Percentiles rank a stretch among this genome's conserved stretches.
These are phyloP conservation scores for Yamadazyma diddensiae DNA, from an alignment of 1,139 yeast genomes.

Conservation along the genomic window DNA sequence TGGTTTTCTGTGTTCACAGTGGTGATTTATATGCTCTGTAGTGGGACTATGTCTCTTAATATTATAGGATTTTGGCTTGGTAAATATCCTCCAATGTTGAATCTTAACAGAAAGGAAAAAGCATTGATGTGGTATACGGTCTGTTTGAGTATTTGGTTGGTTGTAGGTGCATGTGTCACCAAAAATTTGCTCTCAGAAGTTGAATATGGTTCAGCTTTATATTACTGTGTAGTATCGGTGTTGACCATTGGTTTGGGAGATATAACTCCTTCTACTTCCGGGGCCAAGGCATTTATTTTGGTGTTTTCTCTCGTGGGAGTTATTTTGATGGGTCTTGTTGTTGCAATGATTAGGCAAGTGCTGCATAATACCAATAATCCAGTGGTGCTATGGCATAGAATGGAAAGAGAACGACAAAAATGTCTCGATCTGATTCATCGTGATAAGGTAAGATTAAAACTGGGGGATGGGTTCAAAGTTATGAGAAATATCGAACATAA, in stretches of 20 bases:
- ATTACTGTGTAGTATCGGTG: slow-evolving; percentile 68
- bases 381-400: slow-evolving; percentile 59
- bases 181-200: slow-evolving; percentile 26
- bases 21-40: slow-evolving; percentile 55
- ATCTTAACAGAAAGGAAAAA: slow-evolving; percentile 63
- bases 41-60: slow-evolving; percentile 51
- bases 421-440: slow-evolving; percentile 16
- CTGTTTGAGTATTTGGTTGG: slow-evolving; percentile 63
- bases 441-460: slow-evolving; percentile 20
- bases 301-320: slow-evolving; percentile 69
- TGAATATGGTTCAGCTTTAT: slow-evolving; percentile 61
- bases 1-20: slow-evolving; percentile 75
- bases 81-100: slow-evolving; percentile 68
- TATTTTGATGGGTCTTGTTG: slow-evolving; percentile 65
- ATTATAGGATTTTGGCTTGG: slow-evolving; percentile 55
- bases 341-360: slow-evolving; percentile 66
- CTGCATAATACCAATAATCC: slow-evolving; percentile 60
- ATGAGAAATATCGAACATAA: slow-evolving; percentile 48
- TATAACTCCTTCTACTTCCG: slow-evolving; percentile 49
- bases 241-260: slow-evolving; percentile 83
- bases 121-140: slow-evolving; percentile 70
- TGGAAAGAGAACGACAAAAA: slow-evolving; percentile 37
- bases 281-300: slow-evolving; percentile 56
- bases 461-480: slow-evolving; percentile 47
- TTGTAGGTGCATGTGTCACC: slow-evolving; percentile 61